Evolutionary conservation across 495 filamentous ascomycete genomes (phyloP).

Genomic region (Cladorrhinum samala): DNA sequence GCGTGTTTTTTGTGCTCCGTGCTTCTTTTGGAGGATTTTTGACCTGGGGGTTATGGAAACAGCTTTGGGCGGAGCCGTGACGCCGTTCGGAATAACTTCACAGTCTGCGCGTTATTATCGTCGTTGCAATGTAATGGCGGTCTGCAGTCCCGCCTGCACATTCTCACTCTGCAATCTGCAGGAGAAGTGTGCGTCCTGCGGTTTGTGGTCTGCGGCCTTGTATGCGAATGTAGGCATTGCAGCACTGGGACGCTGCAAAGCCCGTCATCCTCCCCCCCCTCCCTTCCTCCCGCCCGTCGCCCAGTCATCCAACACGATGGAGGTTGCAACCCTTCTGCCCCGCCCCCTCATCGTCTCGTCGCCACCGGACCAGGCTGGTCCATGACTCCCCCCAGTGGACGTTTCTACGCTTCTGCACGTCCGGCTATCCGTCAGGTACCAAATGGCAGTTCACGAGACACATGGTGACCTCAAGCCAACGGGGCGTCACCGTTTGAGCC

Average conservation of each 20-base stretch:
- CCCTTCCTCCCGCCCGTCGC: neutral
- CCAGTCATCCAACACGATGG: neutral
- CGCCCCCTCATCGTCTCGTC: neutral
- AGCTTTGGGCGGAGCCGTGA: no score
- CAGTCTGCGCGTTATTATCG: neutral
- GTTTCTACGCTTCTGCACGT: no score
- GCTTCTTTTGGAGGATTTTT: neutral
- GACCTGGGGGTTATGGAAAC: no score
- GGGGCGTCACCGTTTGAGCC: conserved; percentile 17
- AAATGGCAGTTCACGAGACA: neutral
- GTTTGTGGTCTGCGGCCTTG: neutral
- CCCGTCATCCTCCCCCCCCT: neutral
- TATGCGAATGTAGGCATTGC: neutral
- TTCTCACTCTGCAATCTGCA: no score
- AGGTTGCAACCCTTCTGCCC: neutral
- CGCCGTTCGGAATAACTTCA: no score
- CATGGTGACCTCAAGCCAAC: conserved; percentile 20
- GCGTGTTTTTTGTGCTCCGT: neutral
- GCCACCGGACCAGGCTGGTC: neutral
- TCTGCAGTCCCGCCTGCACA: no score
- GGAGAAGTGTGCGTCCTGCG: neutral
- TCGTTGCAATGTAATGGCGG: neutral
- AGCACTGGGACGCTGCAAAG: neutral
- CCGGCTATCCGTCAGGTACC: neutral
- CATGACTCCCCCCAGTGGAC: neutral